Conservation (phyloP, 805 yeast genomes). For the Metschnikowia santaceciliae region DNA sequence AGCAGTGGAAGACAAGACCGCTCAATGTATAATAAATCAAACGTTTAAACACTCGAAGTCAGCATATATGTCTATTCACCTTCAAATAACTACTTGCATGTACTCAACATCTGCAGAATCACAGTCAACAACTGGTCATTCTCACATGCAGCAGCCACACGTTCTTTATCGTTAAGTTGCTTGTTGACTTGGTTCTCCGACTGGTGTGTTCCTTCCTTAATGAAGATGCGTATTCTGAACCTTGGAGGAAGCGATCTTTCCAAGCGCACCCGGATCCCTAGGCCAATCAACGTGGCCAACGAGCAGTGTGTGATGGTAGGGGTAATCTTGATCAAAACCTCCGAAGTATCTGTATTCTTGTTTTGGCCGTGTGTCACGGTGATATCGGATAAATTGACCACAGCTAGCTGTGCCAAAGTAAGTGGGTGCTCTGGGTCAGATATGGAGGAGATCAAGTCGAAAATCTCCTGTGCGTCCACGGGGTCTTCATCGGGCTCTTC, state of each 20-base stretch:
- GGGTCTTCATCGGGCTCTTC: slow-evolving; percentile 44
- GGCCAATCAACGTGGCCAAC: slow-evolving; percentile 89
- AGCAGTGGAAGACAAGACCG: not conserved
- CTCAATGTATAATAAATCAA: no score
- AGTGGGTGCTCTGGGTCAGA: slow-evolving; percentile 95
- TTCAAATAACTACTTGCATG: slow-evolving; percentile 45
- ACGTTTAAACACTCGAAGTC: no score
- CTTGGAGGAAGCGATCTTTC: slow-evolving; percentile 86
- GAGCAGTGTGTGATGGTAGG: slow-evolving; percentile 99
- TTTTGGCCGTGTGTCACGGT: slow-evolving; percentile 55
- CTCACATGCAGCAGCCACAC: slow-evolving; percentile 98
- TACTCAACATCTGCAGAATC: slow-evolving; percentile 86
- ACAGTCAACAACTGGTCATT: slow-evolving; percentile 87
- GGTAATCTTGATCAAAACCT: slow-evolving; percentile 77
- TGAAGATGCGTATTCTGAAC: slow-evolving; percentile 70
- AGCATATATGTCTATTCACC: no score
- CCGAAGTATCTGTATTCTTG: slow-evolving; percentile 51
- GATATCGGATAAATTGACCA: slow-evolving; percentile 82
- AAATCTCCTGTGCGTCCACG: slow-evolving; percentile 83
- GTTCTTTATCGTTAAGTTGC: slow-evolving; percentile 93
- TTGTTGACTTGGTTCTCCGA: slow-evolving; percentile 94
- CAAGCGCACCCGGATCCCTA: slow-evolving; percentile 87
- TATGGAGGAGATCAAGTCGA: slow-evolving; percentile 18
- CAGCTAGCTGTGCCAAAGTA: slow-evolving; percentile 89
- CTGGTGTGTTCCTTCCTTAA: slow-evolving; percentile 92